Evolutionary conservation across 1,139 yeast genomes (phyloP).

Genomic region (Meyerozyma sp.): DNA sequence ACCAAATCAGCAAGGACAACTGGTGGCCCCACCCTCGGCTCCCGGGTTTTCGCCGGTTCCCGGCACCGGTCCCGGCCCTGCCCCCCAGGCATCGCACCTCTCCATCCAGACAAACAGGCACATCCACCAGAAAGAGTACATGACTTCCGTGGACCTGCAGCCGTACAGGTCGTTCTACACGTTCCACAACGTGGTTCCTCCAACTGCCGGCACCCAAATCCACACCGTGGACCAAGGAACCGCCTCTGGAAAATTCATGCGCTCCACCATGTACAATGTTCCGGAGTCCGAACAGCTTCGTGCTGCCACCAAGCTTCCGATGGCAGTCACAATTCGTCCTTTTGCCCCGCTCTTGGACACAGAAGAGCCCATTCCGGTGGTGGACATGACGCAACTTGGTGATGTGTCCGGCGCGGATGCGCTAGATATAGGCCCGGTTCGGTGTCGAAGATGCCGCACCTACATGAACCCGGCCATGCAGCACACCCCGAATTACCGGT

Average conservation of each 20-base stretch:
- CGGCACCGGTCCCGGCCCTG: no score
- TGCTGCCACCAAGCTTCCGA: slow-evolving; percentile 68
- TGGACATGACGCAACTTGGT: slow-evolving; percentile 45
- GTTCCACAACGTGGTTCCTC: slow-evolving; percentile 73
- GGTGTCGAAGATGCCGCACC: slow-evolving; percentile 89
- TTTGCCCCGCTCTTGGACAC: slow-evolving; percentile 56
- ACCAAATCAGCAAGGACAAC: no score
- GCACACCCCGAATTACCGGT: slow-evolving; percentile 57
- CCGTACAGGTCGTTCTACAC: slow-evolving; percentile 52
- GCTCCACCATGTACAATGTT: slow-evolving; percentile 77
- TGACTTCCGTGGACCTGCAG: slow-evolving; percentile 18
- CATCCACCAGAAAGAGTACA: slow-evolving; percentile 45
- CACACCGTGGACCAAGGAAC: slow-evolving; percentile 76
- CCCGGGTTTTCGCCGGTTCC: no score
- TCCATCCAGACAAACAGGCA: slow-evolving; percentile 55
- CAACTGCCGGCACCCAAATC: slow-evolving; percentile 71
- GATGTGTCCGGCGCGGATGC: slow-evolving; percentile 18
- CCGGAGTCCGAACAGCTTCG: slow-evolving; percentile 74
- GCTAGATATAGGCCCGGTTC: slow-evolving; percentile 60
- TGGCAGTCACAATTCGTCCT: slow-evolving; percentile 78
- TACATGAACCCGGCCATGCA: slow-evolving; percentile 85
- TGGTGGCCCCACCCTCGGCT: no score
- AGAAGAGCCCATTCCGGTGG: slow-evolving; percentile 61
- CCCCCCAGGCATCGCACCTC: slow-evolving; percentile 12
- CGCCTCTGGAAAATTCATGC: slow-evolving; percentile 73